A percentile compares a stretch with the other conserved stretches of the same genome.
phyloP scores from a whole-genome alignment of 2,329 filamentous ascomycete species.

The Colletotrichum aenigma region DNA sequence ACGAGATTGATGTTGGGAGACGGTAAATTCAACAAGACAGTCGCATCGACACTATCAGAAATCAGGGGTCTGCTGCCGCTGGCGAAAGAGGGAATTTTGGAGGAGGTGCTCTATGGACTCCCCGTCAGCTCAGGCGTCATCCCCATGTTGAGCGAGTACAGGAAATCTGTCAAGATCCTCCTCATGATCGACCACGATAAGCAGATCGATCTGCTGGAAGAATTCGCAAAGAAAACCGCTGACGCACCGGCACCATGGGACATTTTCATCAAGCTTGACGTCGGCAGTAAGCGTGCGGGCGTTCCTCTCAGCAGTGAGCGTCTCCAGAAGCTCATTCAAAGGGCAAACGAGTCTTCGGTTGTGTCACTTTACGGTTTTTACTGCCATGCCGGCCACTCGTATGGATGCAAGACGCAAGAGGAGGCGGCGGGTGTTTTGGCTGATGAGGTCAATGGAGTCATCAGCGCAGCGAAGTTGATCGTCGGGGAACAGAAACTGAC shows the following conservation, averaged over 20 bases:
- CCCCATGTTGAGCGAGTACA: slow-evolving; percentile 30
- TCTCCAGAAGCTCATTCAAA: slow-evolving; percentile 29
- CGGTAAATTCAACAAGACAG: slow-evolving; percentile 38
- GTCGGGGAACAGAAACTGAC: slow-evolving; percentile 28
- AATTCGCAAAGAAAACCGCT: not conserved
- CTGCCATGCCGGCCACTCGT: slow-evolving; percentile 42
- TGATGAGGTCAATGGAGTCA: slow-evolving; percentile 33
- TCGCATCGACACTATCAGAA: slow-evolving; percentile 44
- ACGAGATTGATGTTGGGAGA: slow-evolving; percentile 45
- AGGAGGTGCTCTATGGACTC: slow-evolving; percentile 44
- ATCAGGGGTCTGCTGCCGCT: slow-evolving; percentile 42
- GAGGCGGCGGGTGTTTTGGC: slow-evolving; percentile 34
- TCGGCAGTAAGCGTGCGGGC: slow-evolving; percentile 38
- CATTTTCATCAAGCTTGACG: slow-evolving; percentile 41
- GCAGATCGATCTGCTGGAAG: slow-evolving; percentile 34
- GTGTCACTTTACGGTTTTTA: slow-evolving; percentile 40
- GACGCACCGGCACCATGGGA: slow-evolving; percentile 29
- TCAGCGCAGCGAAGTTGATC: slow-evolving; percentile 32
- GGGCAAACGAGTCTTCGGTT: slow-evolving; percentile 28
- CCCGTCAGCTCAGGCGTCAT: slow-evolving; percentile 40
- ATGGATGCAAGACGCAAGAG: slow-evolving; percentile 31
- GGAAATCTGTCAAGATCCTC: slow-evolving; percentile 32
- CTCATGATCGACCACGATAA: slow-evolving; percentile 42
- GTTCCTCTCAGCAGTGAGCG: slow-evolving; percentile 28
- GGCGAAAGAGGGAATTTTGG: slow-evolving; percentile 40